phyloP scores from a whole-genome alignment of 2,329 filamentous ascomycete genomes.

The Fusarium brevicatenulatum region DNA sequence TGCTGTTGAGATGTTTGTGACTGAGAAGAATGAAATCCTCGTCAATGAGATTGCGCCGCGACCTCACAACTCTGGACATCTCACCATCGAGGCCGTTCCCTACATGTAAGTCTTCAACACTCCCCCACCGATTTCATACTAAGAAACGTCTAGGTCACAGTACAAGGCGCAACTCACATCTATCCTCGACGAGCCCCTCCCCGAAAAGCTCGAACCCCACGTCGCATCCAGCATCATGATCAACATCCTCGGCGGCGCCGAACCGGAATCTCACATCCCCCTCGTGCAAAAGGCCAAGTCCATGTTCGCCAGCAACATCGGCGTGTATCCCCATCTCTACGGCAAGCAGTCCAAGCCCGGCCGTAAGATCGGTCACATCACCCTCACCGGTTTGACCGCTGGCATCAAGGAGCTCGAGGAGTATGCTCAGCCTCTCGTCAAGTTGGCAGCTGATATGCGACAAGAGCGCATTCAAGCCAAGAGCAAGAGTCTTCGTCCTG shows the following conservation, averaged over 20 bases:
- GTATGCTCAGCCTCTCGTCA: conserved; percentile 74
- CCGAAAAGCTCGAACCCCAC: conserved; percentile 64
- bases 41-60: conserved; percentile 90
- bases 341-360: conserved; percentile 88
- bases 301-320: conserved; percentile 57
- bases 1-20: conserved; percentile 94
- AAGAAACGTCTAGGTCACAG: conserved; percentile 66
- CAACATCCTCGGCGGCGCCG: conserved; percentile 79
- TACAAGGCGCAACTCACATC: conserved; percentile 90
- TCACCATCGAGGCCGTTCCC: conserved; percentile 90
- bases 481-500: conserved; percentile 51
- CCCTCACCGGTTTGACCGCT: conserved; percentile 76
- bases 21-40: conserved; percentile 75
- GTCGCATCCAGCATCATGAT: conserved; percentile 78
- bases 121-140: accelerated
- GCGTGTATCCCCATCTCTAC: conserved; percentile 82
- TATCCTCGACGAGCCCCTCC: conserved; percentile 75
- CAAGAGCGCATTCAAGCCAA: conserved; percentile 61
- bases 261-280: conserved; percentile 67
- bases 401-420: conserved; percentile 65
- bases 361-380: conserved; percentile 96
- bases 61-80: conserved; percentile 91
- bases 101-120: conserved; percentile 57
- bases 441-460: conserved; percentile 68
- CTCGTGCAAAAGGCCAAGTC: conserved; percentile 59